Evolutionary conservation across 305 asterid genomes (phyloP).

Genomic region (Fraxinus paxiana): DNA sequence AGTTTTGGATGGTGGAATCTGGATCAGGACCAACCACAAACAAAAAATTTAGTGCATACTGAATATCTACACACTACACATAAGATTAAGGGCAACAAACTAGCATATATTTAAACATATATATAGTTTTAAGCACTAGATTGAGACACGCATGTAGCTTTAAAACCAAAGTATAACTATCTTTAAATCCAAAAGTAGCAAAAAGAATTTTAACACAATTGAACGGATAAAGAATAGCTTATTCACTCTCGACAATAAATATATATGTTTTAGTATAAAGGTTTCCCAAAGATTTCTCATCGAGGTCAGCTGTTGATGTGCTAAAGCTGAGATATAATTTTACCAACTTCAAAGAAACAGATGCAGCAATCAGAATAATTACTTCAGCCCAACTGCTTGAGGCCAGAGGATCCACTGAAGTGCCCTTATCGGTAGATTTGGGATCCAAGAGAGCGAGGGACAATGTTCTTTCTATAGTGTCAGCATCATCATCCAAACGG

Average conservation of each 20-base stretch:
- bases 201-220: neutral
- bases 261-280: neutral
- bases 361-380: conserved; percentile 4
- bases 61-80: neutral
- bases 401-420: conserved; percentile 76
- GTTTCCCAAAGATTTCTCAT: neutral
- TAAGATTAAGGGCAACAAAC: neutral
- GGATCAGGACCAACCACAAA: conserved; percentile 24
- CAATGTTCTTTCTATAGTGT: conserved; percentile 72
- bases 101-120: no score
- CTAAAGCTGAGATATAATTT: neutral
- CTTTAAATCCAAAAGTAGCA: neutral
- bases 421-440: conserved; percentile 48
- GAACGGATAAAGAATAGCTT: neutral
- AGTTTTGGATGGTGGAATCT: conserved; percentile 81
- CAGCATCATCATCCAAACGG: conserved; percentile 74
- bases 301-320: neutral
- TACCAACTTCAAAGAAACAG: neutral
- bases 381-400: conserved; percentile 97
- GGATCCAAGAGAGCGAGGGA: conserved; percentile 73
- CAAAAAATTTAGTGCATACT: neutral
- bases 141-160: no score
- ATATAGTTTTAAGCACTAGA: no score
- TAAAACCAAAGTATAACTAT: no score
- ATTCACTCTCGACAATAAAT: neutral